A percentile compares a stretch with the other conserved stretches of the same genome.
Conservation (phyloP, 2,329 filamentous ascomycete genomes). For the Stachybotrys echinatus region DNA sequence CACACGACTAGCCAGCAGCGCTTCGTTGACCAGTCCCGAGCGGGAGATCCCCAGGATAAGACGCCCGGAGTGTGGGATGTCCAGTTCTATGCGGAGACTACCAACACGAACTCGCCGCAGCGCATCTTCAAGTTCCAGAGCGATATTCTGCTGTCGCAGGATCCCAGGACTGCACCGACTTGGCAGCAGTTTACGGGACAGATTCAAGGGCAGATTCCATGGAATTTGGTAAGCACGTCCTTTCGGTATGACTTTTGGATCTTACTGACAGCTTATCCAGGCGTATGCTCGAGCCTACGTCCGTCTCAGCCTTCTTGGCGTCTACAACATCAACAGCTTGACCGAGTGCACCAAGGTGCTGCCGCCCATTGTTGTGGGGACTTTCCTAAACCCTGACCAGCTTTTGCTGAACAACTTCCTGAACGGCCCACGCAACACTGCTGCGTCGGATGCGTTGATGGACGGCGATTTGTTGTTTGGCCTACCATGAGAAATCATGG, state of each 20-base stretch:
- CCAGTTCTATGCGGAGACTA: not conserved
- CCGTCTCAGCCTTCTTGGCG: slow-evolving; percentile 44
- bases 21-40: not conserved
- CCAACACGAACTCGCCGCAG: not conserved
- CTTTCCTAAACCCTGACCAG: not conserved
- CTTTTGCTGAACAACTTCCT: not conserved
- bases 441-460: not conserved
- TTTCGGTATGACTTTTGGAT: not conserved
- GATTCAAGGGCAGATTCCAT: not conserved
- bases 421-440: not conserved
- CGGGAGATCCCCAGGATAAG: slow-evolving; percentile 1
- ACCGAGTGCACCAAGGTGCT: slow-evolving; percentile 42
- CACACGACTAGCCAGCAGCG: slow-evolving; percentile 1
- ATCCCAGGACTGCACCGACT: not conserved
- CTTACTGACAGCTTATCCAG: slow-evolving; percentile 13
- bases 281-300: slow-evolving; percentile 45
- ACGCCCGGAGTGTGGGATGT: not conserved
- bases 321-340: slow-evolving; percentile 45
- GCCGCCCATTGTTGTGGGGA: not conserved
- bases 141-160: not conserved
- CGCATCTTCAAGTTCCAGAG: slow-evolving; percentile 1
- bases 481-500: no score
- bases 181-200: not conserved
- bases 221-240: not conserved
- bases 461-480: not conserved